Base-by-base conservation (phyloP, 371 early-diverging fungal species). In the Chytridium lagenaria region DNA sequence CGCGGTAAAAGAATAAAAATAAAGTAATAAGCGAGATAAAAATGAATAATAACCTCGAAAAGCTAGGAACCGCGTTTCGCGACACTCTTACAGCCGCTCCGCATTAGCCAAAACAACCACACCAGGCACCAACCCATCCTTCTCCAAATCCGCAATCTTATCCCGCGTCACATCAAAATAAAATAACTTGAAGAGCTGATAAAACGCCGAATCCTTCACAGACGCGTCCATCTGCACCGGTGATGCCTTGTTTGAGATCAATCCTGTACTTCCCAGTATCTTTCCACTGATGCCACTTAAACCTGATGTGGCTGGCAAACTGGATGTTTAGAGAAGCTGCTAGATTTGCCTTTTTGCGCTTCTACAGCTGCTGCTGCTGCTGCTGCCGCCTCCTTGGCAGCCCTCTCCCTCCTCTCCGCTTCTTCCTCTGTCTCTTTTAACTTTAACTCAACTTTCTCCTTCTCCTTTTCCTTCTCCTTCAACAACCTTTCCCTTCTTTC, bases 31-130 rank as follows among this genome's bases (percentile, higher is more conserved):
- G 23, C 36, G 7, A 30, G 23, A 10, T 7, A 16, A 28, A 37
- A 61, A 34, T 36, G 7, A 7, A 61, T 5, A 66, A 15, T 66
- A n/a, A 66, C 66, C 19, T 44, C 2, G 38, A 12, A 2, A 66
- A 19, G 15, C 5, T 68, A 36, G 74, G 74, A 5, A 51, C 68
- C n/a, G 69, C 63, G 26, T 55, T 59, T 63, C 59, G 65, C 16
- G 74, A 73, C 31, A 73, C 67, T 26, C 69, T 59, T 23, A 73
- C 28, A 1, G 40, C 74, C 0, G 50, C 74, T 5, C 28, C 50
- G 59, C 22, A 38, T 61, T 59, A 5, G 74, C 33, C 12, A 73
- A 59, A 23, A 73, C 38, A 15, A 68, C 61, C 2, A 73, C 69
- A 16, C 59, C 69, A 10, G 69, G 68, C 30, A 50, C 36, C 3